Conservation (phyloP, 2,329 filamentous ascomycete genomes). For the Hypomyces rosellus region DNA sequence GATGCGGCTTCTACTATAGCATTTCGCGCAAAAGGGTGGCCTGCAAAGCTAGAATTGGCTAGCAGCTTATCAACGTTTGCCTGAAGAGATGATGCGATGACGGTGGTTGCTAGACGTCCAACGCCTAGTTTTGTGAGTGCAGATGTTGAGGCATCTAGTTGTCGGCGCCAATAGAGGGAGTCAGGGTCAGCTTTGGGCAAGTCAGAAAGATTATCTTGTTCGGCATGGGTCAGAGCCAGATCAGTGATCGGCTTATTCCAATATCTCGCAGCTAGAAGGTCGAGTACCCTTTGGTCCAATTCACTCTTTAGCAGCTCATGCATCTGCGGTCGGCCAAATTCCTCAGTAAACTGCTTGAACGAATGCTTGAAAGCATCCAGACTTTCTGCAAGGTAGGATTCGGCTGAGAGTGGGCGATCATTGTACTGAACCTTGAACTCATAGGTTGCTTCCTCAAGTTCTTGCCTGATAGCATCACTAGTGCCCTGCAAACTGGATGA, state of each 20-base stretch:
- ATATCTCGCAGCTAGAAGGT: conserved; percentile 85
- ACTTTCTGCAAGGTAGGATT: conserved; percentile 93
- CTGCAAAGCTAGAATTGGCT: conserved; percentile 72
- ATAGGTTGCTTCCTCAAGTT: conserved; percentile 93
- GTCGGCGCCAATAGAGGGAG: conserved; percentile 85
- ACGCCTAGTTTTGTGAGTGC: conserved; percentile 91
- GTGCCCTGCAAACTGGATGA: conserved; percentile 84
- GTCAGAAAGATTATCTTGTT: conserved; percentile 67
- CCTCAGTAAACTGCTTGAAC: conserved; percentile 88
- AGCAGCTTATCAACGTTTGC: conserved; percentile 75
- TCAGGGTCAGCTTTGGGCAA: conserved; percentile 81
- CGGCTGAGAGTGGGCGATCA: conserved; percentile 85
- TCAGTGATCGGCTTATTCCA: conserved; percentile 96
- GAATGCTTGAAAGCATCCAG: conserved; percentile 96
- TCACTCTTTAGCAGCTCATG: conserved; percentile 84
- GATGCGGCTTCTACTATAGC: conserved; percentile 90
- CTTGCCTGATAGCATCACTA: conserved; percentile 85
- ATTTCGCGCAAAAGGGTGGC: conserved; percentile 85
- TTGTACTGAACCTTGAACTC: conserved; percentile 99
- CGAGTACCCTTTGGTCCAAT: conserved; percentile 89
- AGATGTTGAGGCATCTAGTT: conserved; percentile 86
- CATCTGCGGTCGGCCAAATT: conserved; percentile 85
- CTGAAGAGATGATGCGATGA: conserved; percentile 84
- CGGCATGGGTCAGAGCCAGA: conserved; percentile 58
- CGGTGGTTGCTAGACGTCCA: conserved; percentile 83